Evolutionary conservation across 352 stramenopile genomes (phyloP), one percentile per base, ranked within the genome.

Genomic region (Phytophthora macrochlamydospora): DNA sequence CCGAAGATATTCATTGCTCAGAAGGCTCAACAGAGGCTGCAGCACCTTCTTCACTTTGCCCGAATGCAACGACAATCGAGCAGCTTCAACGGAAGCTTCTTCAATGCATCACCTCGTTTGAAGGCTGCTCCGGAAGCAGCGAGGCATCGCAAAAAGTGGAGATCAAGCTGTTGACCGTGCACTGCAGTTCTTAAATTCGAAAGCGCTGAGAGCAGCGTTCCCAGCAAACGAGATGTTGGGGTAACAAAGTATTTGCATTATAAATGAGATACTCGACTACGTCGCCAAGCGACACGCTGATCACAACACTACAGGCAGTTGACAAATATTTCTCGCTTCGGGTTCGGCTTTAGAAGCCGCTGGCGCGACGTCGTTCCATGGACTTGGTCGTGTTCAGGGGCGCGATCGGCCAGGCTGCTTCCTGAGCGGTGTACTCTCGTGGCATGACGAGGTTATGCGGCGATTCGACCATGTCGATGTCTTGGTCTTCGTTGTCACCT

Each of bases 21-120:
- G 9, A 11, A 48, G 2, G n/a, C 2, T 13, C 7, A 28, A 14
- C 40, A 51, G 5, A 2, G 4, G 24, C 12, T 11, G 29, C 52
- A 48, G 6, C 35, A 13, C 5, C 28, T 55, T 18, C 2, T 44
- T 7, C 7, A 18, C 11, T 51, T 0, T 86, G 72, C 44, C 45
- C 62, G 2, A 50, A 59, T 24, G 58, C 56, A 4, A 37, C n/a
- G 3, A 14, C 59, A 14, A 66, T 89, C 43, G 80, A 90, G 50
- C 59, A 76, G 33, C 58, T 91, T 7, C 83, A 91, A 58, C 67
- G 59, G 30, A 91, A 91, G 59, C 69, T 89, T 8, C 51, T 90
- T 52, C 80, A 87, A 57, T 90, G 87, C 50, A 71, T 88, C 59
- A 90, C 79, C 0, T 84, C 81, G 7, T 91, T 91, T 56, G 79